A percentile compares a stretch with the other conserved stretches of the same genome.
Conservation (phyloP, 805 yeast species). For the Wickerhamiella cacticola region DNA sequence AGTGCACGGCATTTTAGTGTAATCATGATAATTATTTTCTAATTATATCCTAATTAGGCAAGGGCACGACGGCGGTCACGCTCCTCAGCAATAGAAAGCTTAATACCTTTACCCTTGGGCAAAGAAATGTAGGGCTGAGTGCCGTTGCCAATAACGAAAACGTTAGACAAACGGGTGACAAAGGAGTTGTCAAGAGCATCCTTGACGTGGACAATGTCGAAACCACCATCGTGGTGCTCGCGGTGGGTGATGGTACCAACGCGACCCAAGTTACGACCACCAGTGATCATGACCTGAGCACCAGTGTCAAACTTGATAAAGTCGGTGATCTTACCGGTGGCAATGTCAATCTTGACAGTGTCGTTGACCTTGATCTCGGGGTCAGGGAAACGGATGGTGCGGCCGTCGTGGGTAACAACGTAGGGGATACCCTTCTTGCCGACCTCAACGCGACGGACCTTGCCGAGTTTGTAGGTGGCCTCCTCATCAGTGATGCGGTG, state of each 20-base stretch:
- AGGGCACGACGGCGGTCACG: slow-evolving; percentile 96
- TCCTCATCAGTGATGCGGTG: slow-evolving; percentile 99
- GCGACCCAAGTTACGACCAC: slow-evolving; percentile 98
- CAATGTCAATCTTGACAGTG: slow-evolving; percentile 93
- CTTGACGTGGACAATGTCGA: slow-evolving; percentile 94
- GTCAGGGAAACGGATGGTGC: slow-evolving; percentile 99
- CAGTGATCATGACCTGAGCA: slow-evolving; percentile 83
- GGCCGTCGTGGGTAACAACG: slow-evolving; percentile 99
- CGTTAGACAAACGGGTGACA: slow-evolving; percentile 89
- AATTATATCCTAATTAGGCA: slow-evolving; percentile 26
- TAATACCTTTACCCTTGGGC: slow-evolving; percentile 99
- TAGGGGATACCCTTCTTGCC: slow-evolving; percentile 98
- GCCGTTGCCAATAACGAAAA: slow-evolving; percentile 90
- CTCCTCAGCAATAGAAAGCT: slow-evolving; percentile 91
- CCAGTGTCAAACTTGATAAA: slow-evolving; percentile 89
- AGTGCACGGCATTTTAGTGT: no score
- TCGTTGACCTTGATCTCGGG: slow-evolving; percentile 95
- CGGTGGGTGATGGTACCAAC: slow-evolving; percentile 92
- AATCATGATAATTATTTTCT: slow-evolving; percentile 11
- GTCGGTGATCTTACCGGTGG: slow-evolving; percentile 85
- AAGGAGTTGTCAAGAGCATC: slow-evolving; percentile 88
- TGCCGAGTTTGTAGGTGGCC: slow-evolving; percentile 95
- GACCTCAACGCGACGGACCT: slow-evolving; percentile 94
- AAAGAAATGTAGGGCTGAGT: slow-evolving; percentile 87
- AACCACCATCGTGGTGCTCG: slow-evolving; percentile 97